Conservation (phyloP, 352 stramenopile genomes). For the Elongisporangium undulatum region DNA sequence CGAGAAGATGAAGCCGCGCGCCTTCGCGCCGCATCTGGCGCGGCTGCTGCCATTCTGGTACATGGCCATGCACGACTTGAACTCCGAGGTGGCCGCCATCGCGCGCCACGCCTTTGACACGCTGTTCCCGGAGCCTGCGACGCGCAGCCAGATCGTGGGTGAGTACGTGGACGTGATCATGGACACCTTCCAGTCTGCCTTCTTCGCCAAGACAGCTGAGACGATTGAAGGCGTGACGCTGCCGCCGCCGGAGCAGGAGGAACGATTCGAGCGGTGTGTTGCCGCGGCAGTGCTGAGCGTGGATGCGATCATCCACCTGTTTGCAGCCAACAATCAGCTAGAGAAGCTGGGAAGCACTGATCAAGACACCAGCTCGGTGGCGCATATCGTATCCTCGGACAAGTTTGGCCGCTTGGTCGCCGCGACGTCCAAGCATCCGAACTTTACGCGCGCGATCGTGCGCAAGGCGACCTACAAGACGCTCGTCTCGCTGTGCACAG, state of each 20-base stretch:
- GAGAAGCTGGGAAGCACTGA: constrained; percentile 36
- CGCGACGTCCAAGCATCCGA: constrained; percentile 65
- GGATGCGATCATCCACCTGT: constrained; percentile 49
- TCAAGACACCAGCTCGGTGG: constrained; percentile 27
- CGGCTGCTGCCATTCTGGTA: constrained; percentile 77
- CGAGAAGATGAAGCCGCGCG: constrained; percentile 61
- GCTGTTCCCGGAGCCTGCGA: constrained; percentile 38
- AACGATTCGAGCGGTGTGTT: constrained; percentile 71
- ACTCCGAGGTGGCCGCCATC: constrained; percentile 40
- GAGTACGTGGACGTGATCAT: constrained; percentile 40
- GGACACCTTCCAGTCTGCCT: constrained; percentile 50
- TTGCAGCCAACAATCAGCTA: constrained; percentile 27
- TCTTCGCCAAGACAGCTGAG: constrained; percentile 56
- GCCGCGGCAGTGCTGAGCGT: constrained; percentile 57
- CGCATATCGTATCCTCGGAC: constrained; percentile 47
- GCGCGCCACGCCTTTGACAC: constrained; percentile 47
- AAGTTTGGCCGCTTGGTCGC: constrained; percentile 55
- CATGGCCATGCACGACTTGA: constrained; percentile 76
- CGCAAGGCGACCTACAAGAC: constrained; percentile 59
- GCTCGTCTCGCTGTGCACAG: constrained; percentile 44
- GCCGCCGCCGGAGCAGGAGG: constrained; percentile 60
- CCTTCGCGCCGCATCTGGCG: constrained; percentile 65
- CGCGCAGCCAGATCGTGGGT: constrained; percentile 24
- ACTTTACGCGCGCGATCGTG: constrained; percentile 67
- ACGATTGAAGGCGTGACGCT: constrained; percentile 58